phyloP scores from a whole-genome alignment of 2,329 filamentous ascomycete genomes.

The Diaporthe caulivora region DNA sequence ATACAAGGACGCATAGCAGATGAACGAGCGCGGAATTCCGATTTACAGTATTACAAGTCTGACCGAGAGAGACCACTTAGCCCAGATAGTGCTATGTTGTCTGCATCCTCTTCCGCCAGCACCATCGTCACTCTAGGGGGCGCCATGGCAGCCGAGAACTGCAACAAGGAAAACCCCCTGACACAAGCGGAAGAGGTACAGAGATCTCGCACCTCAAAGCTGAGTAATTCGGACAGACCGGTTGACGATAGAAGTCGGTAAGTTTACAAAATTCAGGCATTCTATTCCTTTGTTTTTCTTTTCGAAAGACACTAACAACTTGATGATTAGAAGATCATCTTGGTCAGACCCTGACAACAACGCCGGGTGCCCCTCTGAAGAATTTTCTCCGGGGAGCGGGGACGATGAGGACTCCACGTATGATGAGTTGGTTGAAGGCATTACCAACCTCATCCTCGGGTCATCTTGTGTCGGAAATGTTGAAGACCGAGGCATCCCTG shows the following conservation, averaged over 20 bases:
- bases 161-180: too few species aligned
- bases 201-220: background rate
- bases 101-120: too few species aligned
- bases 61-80: background rate
- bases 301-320: background rate
- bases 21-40: background rate
- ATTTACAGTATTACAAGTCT: rapidly evolving
- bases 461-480: background rate
- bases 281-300: too few species aligned
- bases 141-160: too few species aligned
- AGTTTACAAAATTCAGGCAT: rapidly evolving
- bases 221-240: rapidly evolving
- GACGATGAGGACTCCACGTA: background rate
- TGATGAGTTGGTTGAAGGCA: background rate
- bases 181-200: too few species aligned
- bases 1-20: background rate
- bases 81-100: background rate
- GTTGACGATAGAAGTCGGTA: background rate
- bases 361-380: background rate
- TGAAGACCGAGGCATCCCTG: background rate
- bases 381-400: background rate
- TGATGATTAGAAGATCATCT: background rate
- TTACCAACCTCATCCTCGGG: background rate
- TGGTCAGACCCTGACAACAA: background rate
- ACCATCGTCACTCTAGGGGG: background rate